Conservation (phyloP, 345 rosid genomes). For the Syzygium oleosum region DNA sequence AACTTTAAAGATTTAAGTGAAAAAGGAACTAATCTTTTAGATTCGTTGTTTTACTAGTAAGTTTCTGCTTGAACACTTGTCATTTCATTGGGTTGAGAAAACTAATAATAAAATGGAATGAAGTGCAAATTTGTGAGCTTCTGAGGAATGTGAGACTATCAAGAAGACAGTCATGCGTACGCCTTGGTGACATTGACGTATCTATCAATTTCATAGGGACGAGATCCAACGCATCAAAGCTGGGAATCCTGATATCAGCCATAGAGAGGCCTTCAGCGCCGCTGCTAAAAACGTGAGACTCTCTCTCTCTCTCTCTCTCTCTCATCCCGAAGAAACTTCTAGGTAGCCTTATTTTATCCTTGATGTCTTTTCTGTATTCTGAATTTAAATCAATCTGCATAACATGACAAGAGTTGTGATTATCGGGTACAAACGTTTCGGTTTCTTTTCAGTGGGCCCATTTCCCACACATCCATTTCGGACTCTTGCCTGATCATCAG, state of each 20-base stretch:
- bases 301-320: constrained; percentile 3
- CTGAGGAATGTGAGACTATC: background rate
- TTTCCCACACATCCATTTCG: constrained; percentile 96
- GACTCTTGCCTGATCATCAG: constrained; percentile 83
- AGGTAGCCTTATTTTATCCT: background rate
- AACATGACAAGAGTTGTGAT: background rate
- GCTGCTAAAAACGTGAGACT: constrained; percentile 91
- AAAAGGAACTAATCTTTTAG: background rate
- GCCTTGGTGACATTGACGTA: background rate
- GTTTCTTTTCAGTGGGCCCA: constrained; percentile 83
- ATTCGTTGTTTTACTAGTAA: background rate
- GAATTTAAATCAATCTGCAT: background rate
- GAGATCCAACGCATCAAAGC: constrained; percentile 99
- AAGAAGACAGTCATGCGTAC: background rate
- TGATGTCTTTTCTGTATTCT: background rate
- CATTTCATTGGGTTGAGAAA: background rate
- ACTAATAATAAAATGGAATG: background rate
- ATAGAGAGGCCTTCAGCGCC: constrained; percentile 99
- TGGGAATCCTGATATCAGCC: constrained; percentile 96
- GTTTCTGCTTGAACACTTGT: background rate
- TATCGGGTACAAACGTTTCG: constrained; percentile 6
- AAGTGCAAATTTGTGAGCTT: background rate
- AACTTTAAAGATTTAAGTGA: background rate
- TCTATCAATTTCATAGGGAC: constrained; percentile 44
- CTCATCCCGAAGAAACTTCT: background rate